These are phyloP conservation scores for Fusarium cicatricum DNA, from an alignment of 2,329 filamentous ascomycete genomes.

Conservation along the genomic window DNA sequence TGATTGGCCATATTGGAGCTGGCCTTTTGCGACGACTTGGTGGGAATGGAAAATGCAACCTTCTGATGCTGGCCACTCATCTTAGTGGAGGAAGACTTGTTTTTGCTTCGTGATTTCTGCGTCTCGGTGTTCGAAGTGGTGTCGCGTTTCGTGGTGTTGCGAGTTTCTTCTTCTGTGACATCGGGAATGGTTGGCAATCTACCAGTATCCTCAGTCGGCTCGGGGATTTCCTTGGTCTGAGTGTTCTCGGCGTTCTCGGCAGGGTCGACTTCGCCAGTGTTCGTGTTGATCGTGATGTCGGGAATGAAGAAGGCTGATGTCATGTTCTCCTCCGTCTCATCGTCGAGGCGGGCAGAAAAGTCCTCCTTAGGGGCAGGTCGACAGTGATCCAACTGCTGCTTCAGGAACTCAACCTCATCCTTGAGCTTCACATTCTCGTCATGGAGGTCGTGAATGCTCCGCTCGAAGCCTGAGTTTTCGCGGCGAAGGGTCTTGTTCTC, in stretches of 20 bases:
- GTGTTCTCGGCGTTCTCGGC: constrained; percentile 46
- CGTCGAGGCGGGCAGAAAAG: constrained; percentile 46
- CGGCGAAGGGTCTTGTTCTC: constrained; percentile 60
- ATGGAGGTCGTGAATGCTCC: constrained; percentile 55
- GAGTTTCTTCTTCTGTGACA: constrained; percentile 42
- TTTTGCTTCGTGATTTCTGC: constrained; percentile 42
- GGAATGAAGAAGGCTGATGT: constrained; percentile 67
- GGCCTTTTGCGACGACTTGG: constrained; percentile 43
- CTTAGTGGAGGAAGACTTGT: constrained; percentile 39
- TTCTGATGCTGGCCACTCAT: constrained; percentile 44
- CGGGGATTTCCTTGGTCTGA: constrained; percentile 45
- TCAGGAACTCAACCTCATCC: constrained; percentile 56
- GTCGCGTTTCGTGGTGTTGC: constrained; percentile 42
- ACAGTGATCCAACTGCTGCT: constrained; percentile 55
- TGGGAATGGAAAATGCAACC: constrained; percentile 54
- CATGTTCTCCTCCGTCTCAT: constrained; percentile 61
- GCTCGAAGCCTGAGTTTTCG: constrained; percentile 59
- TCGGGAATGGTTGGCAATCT: constrained; percentile 41
- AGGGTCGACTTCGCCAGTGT: constrained; percentile 35
- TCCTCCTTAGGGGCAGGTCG: constrained; percentile 51
- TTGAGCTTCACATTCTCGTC: constrained; percentile 57
- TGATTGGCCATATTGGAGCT: constrained; percentile 50
- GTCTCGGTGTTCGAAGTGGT: constrained; percentile 42
- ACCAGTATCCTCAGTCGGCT: constrained; percentile 46
- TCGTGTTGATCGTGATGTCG: constrained; percentile 63